Conservation (phyloP, 768 basidiomycete species). For the Filobasidium wieringae region DNA sequence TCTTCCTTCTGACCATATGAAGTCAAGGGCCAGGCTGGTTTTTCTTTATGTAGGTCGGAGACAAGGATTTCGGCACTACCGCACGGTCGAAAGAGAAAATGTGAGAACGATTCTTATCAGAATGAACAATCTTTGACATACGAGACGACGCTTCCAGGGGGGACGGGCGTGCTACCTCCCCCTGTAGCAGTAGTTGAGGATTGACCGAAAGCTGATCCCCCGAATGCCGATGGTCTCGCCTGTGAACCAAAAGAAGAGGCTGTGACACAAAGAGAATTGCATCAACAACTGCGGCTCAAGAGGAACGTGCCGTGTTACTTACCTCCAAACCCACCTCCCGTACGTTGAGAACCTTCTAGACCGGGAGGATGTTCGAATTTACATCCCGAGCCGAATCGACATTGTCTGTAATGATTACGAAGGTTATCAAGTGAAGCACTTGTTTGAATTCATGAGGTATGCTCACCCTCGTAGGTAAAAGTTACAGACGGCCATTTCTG, state of each 20-base stretch:
- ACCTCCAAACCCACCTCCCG: neutral
- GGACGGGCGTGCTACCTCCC: neutral
- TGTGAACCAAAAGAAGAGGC: neutral
- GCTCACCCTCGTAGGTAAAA: neutral
- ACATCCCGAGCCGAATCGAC: constrained; percentile 1
- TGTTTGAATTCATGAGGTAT: neutral
- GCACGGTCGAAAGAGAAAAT: neutral
- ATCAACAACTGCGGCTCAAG: neutral
- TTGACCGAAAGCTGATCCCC: neutral
- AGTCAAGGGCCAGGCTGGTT: constrained; percentile 66
- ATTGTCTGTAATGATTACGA: neutral
- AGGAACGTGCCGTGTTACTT: neutral
- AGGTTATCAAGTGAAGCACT: neutral
- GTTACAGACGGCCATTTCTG: neutral
- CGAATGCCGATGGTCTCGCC: neutral
- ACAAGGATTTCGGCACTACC: constrained; percentile 52
- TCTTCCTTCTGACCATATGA: constrained; percentile 70
- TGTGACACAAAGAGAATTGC: neutral
- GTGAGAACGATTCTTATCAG: neutral
- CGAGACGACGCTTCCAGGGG: neutral
- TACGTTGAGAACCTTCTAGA: neutral
- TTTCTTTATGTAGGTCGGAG: constrained; percentile 59
- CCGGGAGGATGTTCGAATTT: neutral
- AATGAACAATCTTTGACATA: neutral
- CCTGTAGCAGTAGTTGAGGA: neutral